Percentiles rank a stretch among this genome's conserved stretches.
Conservation (phyloP, 305 asterid species). For the Fraxinus floribunda region DNA sequence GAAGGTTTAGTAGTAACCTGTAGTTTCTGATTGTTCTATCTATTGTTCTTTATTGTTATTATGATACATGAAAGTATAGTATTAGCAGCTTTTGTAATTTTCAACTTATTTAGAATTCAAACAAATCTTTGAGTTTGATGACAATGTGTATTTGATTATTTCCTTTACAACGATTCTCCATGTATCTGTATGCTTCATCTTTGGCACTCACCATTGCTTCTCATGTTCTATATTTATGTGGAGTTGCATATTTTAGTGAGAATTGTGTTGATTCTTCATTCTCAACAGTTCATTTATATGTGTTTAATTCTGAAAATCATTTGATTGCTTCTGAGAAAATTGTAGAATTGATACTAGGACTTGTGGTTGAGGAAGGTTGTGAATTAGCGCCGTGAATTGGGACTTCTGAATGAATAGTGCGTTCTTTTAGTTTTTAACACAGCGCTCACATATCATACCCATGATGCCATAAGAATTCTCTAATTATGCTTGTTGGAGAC, state of each 20-base stretch:
- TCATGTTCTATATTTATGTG: neutral
- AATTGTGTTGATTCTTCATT: neutral
- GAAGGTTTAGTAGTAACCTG: slow-evolving; percentile 44
- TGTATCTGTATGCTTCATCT: neutral
- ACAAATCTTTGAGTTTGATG: neutral
- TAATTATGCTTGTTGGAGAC: neutral
- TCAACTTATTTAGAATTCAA: slow-evolving; percentile 16
- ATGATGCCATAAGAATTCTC: neutral
- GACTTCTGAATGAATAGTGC: neutral
- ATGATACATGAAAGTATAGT: slow-evolving; percentile 14
- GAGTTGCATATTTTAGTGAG: neutral
- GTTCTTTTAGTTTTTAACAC: neutral
- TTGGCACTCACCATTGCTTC: neutral
- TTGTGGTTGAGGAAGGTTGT: neutral
- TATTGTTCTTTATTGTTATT: slow-evolving; percentile 16
- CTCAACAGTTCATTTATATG: neutral
- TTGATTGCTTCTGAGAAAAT: neutral
- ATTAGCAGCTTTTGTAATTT: slow-evolving; percentile 10
- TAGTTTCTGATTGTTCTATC: neutral
- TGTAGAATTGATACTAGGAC: neutral
- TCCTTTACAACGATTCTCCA: neutral
- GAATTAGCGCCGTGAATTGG: neutral
- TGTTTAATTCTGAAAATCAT: neutral
- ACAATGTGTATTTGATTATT: neutral
- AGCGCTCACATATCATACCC: neutral